phyloP scores from a whole-genome alignment of 1,139 yeast species.

The Saccharomyces pastorianus region DNA sequence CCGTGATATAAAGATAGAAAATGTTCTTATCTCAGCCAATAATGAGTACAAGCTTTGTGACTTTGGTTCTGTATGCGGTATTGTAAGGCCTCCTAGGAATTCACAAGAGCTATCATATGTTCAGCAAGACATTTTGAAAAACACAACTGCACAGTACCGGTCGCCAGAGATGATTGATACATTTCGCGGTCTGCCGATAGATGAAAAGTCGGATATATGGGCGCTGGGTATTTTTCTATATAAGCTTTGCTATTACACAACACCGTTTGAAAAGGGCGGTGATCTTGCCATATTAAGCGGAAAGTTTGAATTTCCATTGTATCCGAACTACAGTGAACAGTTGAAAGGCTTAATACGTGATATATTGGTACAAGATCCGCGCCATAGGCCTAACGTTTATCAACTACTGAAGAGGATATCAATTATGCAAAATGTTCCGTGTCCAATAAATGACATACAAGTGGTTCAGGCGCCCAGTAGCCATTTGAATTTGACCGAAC shows the following conservation, averaged over 20 bases:
- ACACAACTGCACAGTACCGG: constrained; percentile 78
- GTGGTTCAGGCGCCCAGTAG: not conserved
- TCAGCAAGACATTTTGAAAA: constrained; percentile 60
- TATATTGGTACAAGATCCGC: constrained; percentile 60
- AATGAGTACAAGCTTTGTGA: constrained; percentile 62
- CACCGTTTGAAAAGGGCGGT: constrained; percentile 71
- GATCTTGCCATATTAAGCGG: constrained; percentile 68
- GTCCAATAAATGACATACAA: constrained; percentile 38
- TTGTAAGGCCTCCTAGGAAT: constrained; percentile 56
- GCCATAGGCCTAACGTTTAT: constrained; percentile 61
- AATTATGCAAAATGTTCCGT: constrained; percentile 45
- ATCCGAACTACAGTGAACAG: constrained; percentile 41
- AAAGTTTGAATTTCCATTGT: constrained; percentile 48
- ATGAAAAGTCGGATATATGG: constrained; percentile 77
- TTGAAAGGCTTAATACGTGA: constrained; percentile 53
- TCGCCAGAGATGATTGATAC: constrained; percentile 79
- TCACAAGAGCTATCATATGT: constrained; percentile 53
- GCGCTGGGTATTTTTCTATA: constrained; percentile 73
- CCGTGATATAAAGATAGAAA: constrained; percentile 72
- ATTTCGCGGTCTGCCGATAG: constrained; percentile 57
- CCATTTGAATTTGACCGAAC: not conserved
- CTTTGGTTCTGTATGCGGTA: constrained; percentile 64
- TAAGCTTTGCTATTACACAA: constrained; percentile 69
- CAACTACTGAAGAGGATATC: constrained; percentile 63
- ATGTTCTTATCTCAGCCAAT: constrained; percentile 54